Conservation (phyloP, 1,284 basidiomycete genomes). For the Cutaneotrichosporon cavernicola region DNA sequence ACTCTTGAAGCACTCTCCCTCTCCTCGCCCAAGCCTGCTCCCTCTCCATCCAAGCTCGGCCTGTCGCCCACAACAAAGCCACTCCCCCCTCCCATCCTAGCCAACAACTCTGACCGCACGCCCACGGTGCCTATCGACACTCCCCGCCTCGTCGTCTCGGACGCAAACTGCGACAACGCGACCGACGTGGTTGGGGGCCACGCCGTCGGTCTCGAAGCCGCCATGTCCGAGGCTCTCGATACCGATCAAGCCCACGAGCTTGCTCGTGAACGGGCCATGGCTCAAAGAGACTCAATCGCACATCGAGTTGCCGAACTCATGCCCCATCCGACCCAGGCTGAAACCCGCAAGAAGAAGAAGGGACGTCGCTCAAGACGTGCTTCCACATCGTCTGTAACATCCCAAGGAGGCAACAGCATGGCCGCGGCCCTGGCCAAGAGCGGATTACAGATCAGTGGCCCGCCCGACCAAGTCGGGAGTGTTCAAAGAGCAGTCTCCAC, state of each 20-base stretch:
- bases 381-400: conserved; percentile 31
- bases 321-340: conserved; percentile 8
- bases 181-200: not conserved
- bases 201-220: conserved; percentile 2
- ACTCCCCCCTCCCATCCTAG: not conserved
- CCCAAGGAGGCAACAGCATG: conserved; percentile 30
- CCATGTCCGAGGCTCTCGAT: not conserved
- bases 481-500: conserved; percentile 17
- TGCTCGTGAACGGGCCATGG: conserved; percentile 9
- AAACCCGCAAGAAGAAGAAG: conserved; percentile 26
- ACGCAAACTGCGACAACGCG: conserved; percentile 7
- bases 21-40: not conserved
- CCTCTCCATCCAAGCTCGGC: not conserved
- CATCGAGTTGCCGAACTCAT: conserved; percentile 25
- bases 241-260: conserved; percentile 1
- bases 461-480: conserved; percentile 5
- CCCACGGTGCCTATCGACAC: not conserved
- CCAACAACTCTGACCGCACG: not conserved
- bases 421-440: conserved; percentile 43
- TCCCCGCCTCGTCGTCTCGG: conserved; percentile 6
- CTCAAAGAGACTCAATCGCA: conserved; percentile 31
- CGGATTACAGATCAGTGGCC: conserved; percentile 32
- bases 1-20: not conserved
- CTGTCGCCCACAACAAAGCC: not conserved
- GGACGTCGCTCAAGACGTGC: conserved; percentile 30